Evolutionary conservation across 768 basidiomycete genomes (phyloP).

Genomic region (Russula ochroleuca): DNA sequence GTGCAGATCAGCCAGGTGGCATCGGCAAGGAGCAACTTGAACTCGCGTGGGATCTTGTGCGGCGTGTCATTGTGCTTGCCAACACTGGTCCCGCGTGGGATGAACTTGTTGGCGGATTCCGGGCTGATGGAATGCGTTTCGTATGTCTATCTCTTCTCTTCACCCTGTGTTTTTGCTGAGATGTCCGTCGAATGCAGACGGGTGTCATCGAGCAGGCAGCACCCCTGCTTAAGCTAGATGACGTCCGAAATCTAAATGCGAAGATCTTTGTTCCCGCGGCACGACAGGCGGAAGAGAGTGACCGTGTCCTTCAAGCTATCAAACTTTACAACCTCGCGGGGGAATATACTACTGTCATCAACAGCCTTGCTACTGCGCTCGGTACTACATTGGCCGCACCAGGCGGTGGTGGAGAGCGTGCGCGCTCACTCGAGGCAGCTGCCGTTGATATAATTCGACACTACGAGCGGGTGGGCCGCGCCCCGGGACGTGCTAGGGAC

Average conservation of each 20-base stretch:
- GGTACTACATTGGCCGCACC: constrained; percentile 77
- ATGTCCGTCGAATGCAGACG: constrained; percentile 43
- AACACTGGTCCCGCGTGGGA: constrained; percentile 84
- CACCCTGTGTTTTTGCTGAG: not conserved
- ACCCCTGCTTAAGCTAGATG: constrained; percentile 65
- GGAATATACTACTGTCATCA: constrained; percentile 82
- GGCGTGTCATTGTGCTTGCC: constrained; percentile 73
- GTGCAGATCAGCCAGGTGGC: constrained; percentile 62
- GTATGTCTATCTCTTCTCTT: constrained; percentile 44
- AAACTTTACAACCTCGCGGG: constrained; percentile 94
- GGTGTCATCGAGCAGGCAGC: constrained; percentile 86
- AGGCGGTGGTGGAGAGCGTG: constrained; percentile 54
- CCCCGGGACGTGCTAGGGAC: constrained; percentile 66
- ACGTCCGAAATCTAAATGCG: constrained; percentile 65
- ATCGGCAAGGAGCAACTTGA: constrained; percentile 84
- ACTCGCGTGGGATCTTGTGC: constrained; percentile 71
- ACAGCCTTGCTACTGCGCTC: constrained; percentile 81
- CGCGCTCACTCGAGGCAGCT: constrained; percentile 62
- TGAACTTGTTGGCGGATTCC: constrained; percentile 89
- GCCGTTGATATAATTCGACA: constrained; percentile 75
- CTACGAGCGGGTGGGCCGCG: constrained; percentile 72
- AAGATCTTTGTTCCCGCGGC: constrained; percentile 84
- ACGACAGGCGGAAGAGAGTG: constrained; percentile 73
- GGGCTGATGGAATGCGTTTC: constrained; percentile 83
- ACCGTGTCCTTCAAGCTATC: constrained; percentile 85